Evolutionary conservation across 768 basidiomycete species (phyloP).

Genomic region (Holtermanniella nyarrowii): DNA sequence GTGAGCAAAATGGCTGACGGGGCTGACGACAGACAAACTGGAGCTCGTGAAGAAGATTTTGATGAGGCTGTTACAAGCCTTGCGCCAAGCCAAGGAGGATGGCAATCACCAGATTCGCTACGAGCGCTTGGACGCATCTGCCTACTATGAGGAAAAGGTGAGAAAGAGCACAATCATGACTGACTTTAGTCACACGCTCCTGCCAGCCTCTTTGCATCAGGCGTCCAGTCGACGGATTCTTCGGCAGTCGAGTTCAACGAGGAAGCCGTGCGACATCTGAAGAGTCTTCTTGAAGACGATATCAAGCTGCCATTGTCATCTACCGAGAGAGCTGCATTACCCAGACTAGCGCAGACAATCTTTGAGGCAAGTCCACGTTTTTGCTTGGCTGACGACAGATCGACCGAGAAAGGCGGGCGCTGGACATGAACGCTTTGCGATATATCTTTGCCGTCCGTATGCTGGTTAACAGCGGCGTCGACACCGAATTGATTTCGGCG

Average conservation of each 20-base stretch:
- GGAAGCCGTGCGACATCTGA: too few species aligned
- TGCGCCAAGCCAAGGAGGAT: conserved; percentile 40
- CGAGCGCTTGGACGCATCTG: conserved; percentile 21
- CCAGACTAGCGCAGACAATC: conserved; percentile 75
- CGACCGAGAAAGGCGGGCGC: conserved; percentile 76
- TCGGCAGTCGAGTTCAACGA: too few species aligned
- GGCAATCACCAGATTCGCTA: conserved; percentile 20
- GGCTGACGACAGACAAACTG: conserved; percentile 62
- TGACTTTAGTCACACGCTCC: too few species aligned
- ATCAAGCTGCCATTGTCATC: conserved; percentile 46
- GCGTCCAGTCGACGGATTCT: too few species aligned
- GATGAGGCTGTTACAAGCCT: conserved; percentile 51
- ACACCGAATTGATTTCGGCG: conserved; percentile 26
- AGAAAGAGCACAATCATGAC: too few species aligned
- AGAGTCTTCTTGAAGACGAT: background rate
- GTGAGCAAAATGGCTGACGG: conserved; percentile 45
- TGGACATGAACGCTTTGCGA: conserved; percentile 84
- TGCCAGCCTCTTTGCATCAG: too few species aligned
- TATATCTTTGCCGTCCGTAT: conserved; percentile 88
- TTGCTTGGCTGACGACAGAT: conserved; percentile 54
- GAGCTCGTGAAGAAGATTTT: conserved; percentile 77
- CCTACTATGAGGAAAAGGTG: conserved; percentile 14
- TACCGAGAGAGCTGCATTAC: conserved; percentile 72
- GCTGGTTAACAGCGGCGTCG: conserved; percentile 54
- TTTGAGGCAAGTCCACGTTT: conserved; percentile 56